Conservation (phyloP, 164 flowering plant species). For the Vitis vinifera region DNA sequence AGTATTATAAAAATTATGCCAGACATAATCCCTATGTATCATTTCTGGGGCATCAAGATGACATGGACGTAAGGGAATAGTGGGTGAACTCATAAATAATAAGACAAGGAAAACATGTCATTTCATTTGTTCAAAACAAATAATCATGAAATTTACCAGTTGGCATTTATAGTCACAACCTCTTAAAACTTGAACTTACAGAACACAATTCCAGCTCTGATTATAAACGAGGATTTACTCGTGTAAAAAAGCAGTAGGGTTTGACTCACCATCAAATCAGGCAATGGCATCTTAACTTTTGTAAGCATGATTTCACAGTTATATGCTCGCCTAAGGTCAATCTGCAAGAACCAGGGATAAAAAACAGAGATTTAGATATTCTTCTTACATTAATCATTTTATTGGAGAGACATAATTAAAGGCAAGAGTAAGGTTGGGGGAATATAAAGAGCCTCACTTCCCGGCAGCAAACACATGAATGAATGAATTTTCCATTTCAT, state of each 20-base stretch:
- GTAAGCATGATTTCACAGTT: conserved; percentile 99
- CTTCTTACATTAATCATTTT: neutral
- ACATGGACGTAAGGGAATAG: neutral
- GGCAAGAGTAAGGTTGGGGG: neutral
- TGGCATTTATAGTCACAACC: neutral
- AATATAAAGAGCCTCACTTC: neutral
- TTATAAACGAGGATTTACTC: neutral
- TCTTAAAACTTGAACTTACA: neutral
- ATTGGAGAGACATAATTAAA: neutral
- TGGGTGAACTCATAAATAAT: neutral
- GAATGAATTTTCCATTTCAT: neutral
- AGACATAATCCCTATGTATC: too few relatives aligned
- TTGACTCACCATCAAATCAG: conserved; percentile 81
- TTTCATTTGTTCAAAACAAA: neutral
- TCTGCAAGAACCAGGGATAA: conserved; percentile 52
- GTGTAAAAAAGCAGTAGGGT: neutral
- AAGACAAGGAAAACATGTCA: neutral
- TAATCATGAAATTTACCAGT: conserved; percentile 2
- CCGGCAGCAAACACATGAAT: neutral
- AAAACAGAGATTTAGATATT: neutral
- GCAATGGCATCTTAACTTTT: conserved; percentile 89
- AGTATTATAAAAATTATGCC: too few relatives aligned
- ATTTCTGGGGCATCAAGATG: neutral
- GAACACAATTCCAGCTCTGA: neutral
- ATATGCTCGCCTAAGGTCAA: conserved; percentile 84